Conservation (phyloP, 768 basidiomycete species). For the Boletus rubescentipes region DNA sequence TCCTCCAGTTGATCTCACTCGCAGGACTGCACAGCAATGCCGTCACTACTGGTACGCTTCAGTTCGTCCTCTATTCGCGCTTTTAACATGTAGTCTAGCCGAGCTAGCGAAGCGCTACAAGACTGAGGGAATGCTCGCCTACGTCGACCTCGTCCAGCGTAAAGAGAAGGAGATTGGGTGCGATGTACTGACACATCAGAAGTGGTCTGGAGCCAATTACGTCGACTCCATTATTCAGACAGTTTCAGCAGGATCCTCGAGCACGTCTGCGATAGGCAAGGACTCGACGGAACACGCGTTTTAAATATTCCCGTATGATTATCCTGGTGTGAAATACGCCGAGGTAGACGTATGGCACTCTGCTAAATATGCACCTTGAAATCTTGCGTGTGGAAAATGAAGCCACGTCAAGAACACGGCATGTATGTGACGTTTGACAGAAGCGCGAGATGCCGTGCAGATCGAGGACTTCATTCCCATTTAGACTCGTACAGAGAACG, state of each 20-base stretch:
- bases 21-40: slow-evolving; percentile 89
- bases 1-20: slow-evolving; percentile 85
- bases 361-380: background rate
- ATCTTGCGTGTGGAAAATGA: slow-evolving; percentile 4
- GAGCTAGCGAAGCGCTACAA: slow-evolving; percentile 81
- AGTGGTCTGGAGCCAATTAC: slow-evolving; percentile 95
- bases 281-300: slow-evolving; percentile 91
- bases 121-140: slow-evolving; percentile 89
- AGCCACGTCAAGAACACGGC: background rate
- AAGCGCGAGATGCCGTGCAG: slow-evolving; percentile 6
- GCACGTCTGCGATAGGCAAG: slow-evolving; percentile 77
- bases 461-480: slow-evolving; percentile 1
- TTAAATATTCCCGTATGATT: slow-evolving; percentile 31
- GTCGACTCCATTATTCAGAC: slow-evolving; percentile 83
- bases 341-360: slow-evolving; percentile 3
- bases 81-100: slow-evolving; percentile 39
- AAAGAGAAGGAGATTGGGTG: slow-evolving; percentile 88
- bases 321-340: background rate
- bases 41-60: slow-evolving; percentile 60
- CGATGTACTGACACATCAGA: slow-evolving; percentile 92
- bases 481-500: background rate
- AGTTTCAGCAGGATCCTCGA: slow-evolving; percentile 85
- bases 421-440: background rate
- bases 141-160: slow-evolving; percentile 83
- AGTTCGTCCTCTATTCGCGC: background rate